Evolutionary conservation across 2,329 filamentous ascomycete genomes (phyloP).

Genomic region (Talaromyces piceae): DNA sequence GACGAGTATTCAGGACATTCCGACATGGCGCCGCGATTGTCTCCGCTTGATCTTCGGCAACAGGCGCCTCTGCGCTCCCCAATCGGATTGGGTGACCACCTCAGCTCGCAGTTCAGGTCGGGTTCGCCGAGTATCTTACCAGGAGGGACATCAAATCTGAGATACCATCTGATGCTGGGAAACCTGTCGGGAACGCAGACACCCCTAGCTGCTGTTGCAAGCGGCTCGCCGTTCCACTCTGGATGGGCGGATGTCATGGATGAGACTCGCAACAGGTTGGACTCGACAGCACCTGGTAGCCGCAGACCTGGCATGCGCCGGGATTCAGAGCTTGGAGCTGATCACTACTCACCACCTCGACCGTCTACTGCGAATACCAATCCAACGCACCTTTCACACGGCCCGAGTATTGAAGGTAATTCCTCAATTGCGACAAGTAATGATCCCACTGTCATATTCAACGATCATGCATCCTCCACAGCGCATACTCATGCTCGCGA

Average conservation of each 20-base stretch:
- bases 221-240: slow-evolving; percentile 34
- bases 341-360: slow-evolving; percentile 32
- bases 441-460: slow-evolving; percentile 16
- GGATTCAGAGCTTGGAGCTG: slow-evolving; percentile 26
- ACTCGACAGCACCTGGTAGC: background rate
- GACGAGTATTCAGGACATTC: slow-evolving; percentile 19
- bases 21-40: slow-evolving; percentile 21
- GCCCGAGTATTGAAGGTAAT: slow-evolving; percentile 14
- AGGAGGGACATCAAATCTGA: slow-evolving; percentile 43
- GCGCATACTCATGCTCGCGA: slow-evolving; percentile 14
- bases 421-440: slow-evolving; percentile 16
- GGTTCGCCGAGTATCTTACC: slow-evolving; percentile 40
- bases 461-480: slow-evolving; percentile 14
- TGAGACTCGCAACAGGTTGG: slow-evolving; percentile 6
- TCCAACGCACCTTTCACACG: slow-evolving; percentile 23
- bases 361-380: slow-evolving; percentile 37
- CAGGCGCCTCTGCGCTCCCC: slow-evolving; percentile 29
- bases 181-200: slow-evolving; percentile 43
- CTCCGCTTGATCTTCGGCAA: slow-evolving; percentile 22
- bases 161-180: slow-evolving; percentile 42
- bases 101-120: slow-evolving; percentile 36
- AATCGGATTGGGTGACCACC: slow-evolving; percentile 29
- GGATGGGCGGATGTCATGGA: slow-evolving; percentile 25
- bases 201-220: slow-evolving; percentile 40
- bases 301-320: slow-evolving; percentile 13